Evolutionary conservation across 495 filamentous ascomycete species (phyloP).

Genomic region (Stereocaulon alpinum): DNA sequence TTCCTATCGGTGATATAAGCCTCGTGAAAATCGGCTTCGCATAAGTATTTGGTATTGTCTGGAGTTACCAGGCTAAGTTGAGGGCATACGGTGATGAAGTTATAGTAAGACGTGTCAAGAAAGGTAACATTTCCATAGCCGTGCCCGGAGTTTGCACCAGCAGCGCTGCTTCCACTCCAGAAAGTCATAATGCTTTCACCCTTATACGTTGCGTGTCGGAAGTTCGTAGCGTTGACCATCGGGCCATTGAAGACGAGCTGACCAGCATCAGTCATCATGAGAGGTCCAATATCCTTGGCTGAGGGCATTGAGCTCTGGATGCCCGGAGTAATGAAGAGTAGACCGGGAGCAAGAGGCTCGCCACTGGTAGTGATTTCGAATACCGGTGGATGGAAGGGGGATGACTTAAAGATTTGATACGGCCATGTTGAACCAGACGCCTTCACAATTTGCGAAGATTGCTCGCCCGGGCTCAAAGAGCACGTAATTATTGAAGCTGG

Average conservation of each 20-base stretch:
- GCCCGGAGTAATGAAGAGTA: constrained; percentile 21
- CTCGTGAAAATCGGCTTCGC: constrained; percentile 34
- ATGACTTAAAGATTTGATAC: constrained; percentile 21
- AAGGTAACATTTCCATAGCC: constrained; percentile 30
- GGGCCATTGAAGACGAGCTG: constrained; percentile 24
- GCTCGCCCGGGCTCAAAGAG: not conserved
- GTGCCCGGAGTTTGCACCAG: constrained; percentile 14
- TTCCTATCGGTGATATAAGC: constrained; percentile 38
- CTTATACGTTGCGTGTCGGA: constrained; percentile 8
- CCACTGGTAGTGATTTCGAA: constrained; percentile 18
- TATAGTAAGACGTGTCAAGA: constrained; percentile 39
- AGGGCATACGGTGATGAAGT: constrained; percentile 25
- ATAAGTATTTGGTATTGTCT: constrained; percentile 5
- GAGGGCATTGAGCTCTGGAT: not conserved
- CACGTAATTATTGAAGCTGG: not conserved
- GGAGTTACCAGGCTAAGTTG: constrained; percentile 10
- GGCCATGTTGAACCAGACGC: constrained; percentile 16
- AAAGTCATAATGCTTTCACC: constrained; percentile 8
- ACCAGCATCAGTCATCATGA: constrained; percentile 23
- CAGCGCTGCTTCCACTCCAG: constrained; percentile 8
- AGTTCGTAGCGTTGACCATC: constrained; percentile 10
- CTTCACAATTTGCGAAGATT: constrained; percentile 8
- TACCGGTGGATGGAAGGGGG: constrained; percentile 20
- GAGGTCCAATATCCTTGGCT: constrained; percentile 15
- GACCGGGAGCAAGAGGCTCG: constrained; percentile 17